Evolutionary conservation across 441 rosid genomes (phyloP), one percentile per base, ranked within the genome.

Genomic region (Gossypium laxum): DNA sequence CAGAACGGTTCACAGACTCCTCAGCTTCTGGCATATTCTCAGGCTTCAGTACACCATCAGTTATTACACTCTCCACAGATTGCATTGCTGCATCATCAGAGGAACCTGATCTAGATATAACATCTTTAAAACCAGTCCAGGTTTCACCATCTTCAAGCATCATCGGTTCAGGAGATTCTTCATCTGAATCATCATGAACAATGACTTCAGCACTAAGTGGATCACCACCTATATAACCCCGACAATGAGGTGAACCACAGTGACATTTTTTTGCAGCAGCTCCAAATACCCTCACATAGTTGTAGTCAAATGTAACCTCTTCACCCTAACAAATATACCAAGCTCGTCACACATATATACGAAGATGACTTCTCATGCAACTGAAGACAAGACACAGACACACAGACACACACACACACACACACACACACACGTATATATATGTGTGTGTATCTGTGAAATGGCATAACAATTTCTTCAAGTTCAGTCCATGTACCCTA

Each of bases 211-310:
- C 77, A 71, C 79, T 85, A 52, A 83, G 81, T 51, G 89, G 97
- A 87, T 94, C 99, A 74, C 99, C 99, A 57, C 99, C 99, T 71
- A 95, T 95, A 80, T 91, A 95, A 67, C 99, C 99, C 73, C 89
- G 87, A 82, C 99, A 95, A 28, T 85, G 94, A 64, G 87, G 78
- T 70, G 99, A 86, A 51, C 91, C 91, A 81, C 99, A 95, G 69
- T 89, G 85, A 74, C 99, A 95, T 85, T 83, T 89, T 86, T 91
- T 95, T 65, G 95, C 99, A 74, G 99, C 99, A 73, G 99, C 99
- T 72, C 99, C 99, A 83, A 88, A 86, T 50, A 92, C 98, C 81
- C 99, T 89, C 73, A 94, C 98, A 78, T 86, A 94, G 78, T 94
- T 94, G 89, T 94, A 94, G 85, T 94, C 97, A 83, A 94, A 94